Evolutionary conservation across 345 rosid genomes (phyloP).

Genomic region (Dipteronia dyeriana): DNA sequence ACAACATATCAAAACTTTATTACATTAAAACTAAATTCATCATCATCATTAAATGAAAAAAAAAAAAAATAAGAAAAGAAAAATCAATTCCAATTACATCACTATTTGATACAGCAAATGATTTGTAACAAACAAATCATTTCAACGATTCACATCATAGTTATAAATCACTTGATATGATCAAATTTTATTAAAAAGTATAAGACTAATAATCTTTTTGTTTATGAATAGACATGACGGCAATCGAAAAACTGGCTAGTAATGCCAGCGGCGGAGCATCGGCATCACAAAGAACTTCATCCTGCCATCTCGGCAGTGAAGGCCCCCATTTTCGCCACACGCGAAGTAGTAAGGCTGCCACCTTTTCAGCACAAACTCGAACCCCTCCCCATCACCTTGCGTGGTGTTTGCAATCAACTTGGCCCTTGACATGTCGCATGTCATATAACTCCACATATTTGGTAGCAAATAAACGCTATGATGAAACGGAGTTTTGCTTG

Average conservation of each 20-base stretch:
- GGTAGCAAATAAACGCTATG: slow-evolving; percentile 71
- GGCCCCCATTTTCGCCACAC: slow-evolving; percentile 59
- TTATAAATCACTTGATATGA: too few species aligned
- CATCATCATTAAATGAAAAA: too few species aligned
- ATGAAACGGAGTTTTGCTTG: slow-evolving; percentile 43
- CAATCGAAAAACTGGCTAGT: background rate
- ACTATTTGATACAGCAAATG: background rate
- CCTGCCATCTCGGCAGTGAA: slow-evolving; percentile 62
- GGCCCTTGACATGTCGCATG: slow-evolving; percentile 53
- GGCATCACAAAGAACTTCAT: slow-evolving; percentile 74
- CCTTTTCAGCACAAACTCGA: slow-evolving; percentile 45
- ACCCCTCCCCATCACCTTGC: slow-evolving; percentile 63
- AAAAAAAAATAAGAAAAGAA: too few species aligned
- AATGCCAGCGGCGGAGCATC: slow-evolving; percentile 30
- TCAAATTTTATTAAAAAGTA: too few species aligned
- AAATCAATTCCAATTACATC: too few species aligned
- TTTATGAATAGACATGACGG: background rate
- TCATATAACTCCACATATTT: slow-evolving; percentile 44
- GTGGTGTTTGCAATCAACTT: slow-evolving; percentile 49
- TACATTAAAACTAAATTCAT: too few species aligned
- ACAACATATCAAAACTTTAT: too few species aligned
- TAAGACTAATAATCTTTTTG: too few species aligned
- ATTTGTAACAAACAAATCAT: background rate
- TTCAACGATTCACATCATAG: background rate
- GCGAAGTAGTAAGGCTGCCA: slow-evolving; percentile 64